These are phyloP conservation scores for Hydnum rufescens DNA, from an alignment of 768 basidiomycete species.

Conservation along the genomic window DNA sequence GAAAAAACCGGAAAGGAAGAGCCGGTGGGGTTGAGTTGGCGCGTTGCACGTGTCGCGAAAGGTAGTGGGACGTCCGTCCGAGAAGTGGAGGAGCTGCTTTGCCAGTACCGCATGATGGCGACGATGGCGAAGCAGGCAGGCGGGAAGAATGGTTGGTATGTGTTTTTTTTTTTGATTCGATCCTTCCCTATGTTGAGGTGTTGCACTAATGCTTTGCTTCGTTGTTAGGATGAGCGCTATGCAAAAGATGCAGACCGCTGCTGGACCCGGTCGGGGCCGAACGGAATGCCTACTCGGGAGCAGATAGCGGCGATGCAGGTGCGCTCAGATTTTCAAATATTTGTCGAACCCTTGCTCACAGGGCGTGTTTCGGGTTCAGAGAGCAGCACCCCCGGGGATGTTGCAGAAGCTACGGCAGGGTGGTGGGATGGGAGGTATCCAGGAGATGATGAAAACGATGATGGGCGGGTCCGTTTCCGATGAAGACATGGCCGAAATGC, in stretches of 20 bases:
- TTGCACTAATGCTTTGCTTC: too few relatives aligned
- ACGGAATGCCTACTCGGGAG: slow-evolving; percentile 78
- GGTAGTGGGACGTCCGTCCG: slow-evolving; percentile 89
- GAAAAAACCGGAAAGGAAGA: slow-evolving; percentile 47
- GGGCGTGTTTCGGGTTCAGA: slow-evolving; percentile 24
- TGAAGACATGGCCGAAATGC: slow-evolving; percentile 91
- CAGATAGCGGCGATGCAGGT: slow-evolving; percentile 93
- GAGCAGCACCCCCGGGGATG: slow-evolving; percentile 89
- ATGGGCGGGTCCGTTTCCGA: slow-evolving; percentile 68
- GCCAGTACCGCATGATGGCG: slow-evolving; percentile 97
- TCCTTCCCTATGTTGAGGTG: neutral
- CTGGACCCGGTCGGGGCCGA: slow-evolving; percentile 65
- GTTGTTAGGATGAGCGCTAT: slow-evolving; percentile 53
- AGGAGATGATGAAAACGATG: slow-evolving; percentile 97
- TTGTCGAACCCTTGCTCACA: neutral
- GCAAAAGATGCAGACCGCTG: slow-evolving; percentile 83
- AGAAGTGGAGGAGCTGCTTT: slow-evolving; percentile 94
- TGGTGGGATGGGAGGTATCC: slow-evolving; percentile 46
- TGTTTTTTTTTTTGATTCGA: slow-evolving; percentile 5
- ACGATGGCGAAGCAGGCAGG: slow-evolving; percentile 98
- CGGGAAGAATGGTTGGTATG: slow-evolving; percentile 86
- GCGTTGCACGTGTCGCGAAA: slow-evolving; percentile 73
- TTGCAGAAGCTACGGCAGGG: slow-evolving; percentile 75
- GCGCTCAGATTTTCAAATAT: slow-evolving; percentile 15
- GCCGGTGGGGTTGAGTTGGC: slow-evolving; percentile 70